A percentile compares a stretch with the other conserved stretches of the same genome.
These are phyloP conservation scores for Skeletonema grethae DNA, from an alignment of 108 stramenopile genomes.

Conservation along the genomic window DNA sequence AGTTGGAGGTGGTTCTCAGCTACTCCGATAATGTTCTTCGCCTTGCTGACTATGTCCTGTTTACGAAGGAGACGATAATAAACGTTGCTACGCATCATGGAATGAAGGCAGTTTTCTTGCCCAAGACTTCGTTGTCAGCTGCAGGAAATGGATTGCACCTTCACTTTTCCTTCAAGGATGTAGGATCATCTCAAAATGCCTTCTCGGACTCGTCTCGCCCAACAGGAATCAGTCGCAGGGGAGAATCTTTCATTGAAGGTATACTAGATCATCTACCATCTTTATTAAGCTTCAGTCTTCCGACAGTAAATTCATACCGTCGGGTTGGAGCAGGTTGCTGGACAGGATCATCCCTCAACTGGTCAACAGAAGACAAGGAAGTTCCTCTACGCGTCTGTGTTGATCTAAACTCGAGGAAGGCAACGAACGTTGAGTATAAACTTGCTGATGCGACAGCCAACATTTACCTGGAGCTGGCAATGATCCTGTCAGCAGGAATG, in stretches of 20 bases:
- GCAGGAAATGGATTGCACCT: conserved; percentile 85
- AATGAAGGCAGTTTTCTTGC: conserved; percentile 69
- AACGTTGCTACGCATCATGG: conserved; percentile 57
- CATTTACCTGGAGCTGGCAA: conserved; percentile 71
- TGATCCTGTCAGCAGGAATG: conserved; percentile 66
- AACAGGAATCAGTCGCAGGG: conserved; percentile 42
- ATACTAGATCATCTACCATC: conserved; percentile 69
- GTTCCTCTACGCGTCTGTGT: conserved; percentile 69
- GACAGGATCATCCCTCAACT: conserved; percentile 71
- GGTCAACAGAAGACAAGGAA: conserved; percentile 85
- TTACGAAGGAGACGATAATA: conserved; percentile 71
- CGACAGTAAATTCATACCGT: conserved; percentile 73
- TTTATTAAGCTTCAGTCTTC: conserved; percentile 68
- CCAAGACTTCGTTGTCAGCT: conserved; percentile 59
- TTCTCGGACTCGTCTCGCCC: conserved; percentile 34
- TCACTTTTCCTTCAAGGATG: conserved; percentile 67
- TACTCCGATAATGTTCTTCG: conserved; percentile 59
- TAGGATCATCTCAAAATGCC: conserved; percentile 28
- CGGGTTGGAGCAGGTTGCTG: conserved; percentile 83
- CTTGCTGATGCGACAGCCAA: conserved; percentile 71
- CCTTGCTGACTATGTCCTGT: conserved; percentile 68
- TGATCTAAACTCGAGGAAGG: conserved; percentile 39
- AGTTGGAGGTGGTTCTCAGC: conserved; percentile 76
- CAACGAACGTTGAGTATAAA: conserved; percentile 78
- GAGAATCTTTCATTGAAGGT: conserved; percentile 77